Conservation (phyloP, 2,329 filamentous ascomycete species). For the Hypoxylon sp. region DNA sequence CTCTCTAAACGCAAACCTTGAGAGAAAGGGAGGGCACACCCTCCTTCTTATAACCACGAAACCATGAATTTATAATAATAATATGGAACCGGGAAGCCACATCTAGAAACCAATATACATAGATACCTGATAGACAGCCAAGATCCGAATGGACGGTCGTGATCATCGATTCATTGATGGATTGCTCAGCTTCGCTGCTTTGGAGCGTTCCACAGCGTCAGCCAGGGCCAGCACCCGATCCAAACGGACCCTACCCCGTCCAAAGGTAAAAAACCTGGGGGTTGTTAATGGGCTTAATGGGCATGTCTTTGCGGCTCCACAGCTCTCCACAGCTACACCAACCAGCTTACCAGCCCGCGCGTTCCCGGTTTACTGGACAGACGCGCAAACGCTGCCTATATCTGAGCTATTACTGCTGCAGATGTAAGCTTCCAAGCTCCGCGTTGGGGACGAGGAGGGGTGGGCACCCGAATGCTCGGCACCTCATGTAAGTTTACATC, state of each 20-base stretch:
- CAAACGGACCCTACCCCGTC: slow-evolving; percentile 40
- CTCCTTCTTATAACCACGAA: neutral
- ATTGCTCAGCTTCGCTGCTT: slow-evolving; percentile 32
- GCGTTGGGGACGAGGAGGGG: neutral
- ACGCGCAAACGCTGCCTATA: slow-evolving; percentile 14
- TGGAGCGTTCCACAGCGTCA: slow-evolving; percentile 35
- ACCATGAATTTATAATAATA: neutral
- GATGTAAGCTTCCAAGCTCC: slow-evolving; percentile 5
- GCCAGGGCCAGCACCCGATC: slow-evolving; percentile 30
- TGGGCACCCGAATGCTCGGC: slow-evolving; percentile 27
- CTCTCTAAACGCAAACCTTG: neutral
- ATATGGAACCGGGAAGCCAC: slow-evolving; percentile 2
- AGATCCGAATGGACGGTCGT: slow-evolving; percentile 11
- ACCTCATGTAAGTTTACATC: slow-evolving; percentile 8
- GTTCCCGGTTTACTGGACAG: slow-evolving; percentile 40
- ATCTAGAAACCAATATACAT: slow-evolving; percentile 3
- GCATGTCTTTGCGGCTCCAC: slow-evolving; percentile 19
- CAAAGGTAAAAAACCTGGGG: slow-evolving; percentile 42
- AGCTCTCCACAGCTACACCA: neutral
- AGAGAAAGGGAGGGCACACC: neutral
- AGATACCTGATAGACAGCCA: neutral
- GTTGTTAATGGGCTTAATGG: neutral
- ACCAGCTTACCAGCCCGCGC: slow-evolving; percentile 21
- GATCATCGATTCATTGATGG: slow-evolving; percentile 14
- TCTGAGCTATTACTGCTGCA: neutral